phyloP scores from a whole-genome alignment of 2,329 filamentous ascomycete species.

The Biscogniauxia sp. region DNA sequence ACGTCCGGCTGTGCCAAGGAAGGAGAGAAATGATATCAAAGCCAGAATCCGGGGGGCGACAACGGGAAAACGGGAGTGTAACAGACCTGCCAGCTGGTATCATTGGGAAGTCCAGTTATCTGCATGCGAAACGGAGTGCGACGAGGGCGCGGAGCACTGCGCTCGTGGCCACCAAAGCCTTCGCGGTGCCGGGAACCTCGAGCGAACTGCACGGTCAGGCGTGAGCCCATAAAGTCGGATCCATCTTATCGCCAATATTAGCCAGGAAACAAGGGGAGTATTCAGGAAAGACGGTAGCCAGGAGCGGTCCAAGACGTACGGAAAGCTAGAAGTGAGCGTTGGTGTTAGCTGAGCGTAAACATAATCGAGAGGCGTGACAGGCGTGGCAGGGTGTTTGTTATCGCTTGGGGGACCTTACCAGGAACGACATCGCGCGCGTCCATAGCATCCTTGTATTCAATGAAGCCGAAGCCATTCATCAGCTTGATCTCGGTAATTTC shows the following conservation, averaged over 20 bases:
- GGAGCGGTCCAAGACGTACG: conserved; percentile 49
- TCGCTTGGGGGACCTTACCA: conserved; percentile 57
- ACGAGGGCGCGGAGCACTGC: conserved; percentile 70
- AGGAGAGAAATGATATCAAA: conserved; percentile 25
- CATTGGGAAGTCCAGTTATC: conserved; percentile 91
- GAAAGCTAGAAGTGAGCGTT: conserved; percentile 49
- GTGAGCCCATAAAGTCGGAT: conserved; percentile 96
- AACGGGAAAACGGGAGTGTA: conserved; percentile 55
- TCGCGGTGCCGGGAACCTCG: conserved; percentile 69
- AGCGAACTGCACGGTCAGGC: conserved; percentile 96
- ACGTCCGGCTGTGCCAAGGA: conserved; percentile 26
- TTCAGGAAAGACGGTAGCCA: conserved; percentile 33
- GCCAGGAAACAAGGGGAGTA: conserved; percentile 32
- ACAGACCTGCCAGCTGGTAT: conserved; percentile 99
- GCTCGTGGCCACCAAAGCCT: conserved; percentile 52
- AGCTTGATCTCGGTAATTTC: conserved; percentile 99
- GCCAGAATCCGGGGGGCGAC: conserved; percentile 36
- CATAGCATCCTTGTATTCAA: conserved; percentile 98
- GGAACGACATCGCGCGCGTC: conserved; percentile 98
- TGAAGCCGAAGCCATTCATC: conserved; percentile 99
- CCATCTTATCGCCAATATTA: conserved; percentile 66
- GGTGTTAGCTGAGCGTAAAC: conserved; percentile 22
- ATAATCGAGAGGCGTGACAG: neutral
- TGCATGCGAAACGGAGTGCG: conserved; percentile 96
- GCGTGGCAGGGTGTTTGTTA: conserved; percentile 9